Base-by-base conservation (phyloP, 116 monocot species). In the Cymodocea nodosa region DNA sequence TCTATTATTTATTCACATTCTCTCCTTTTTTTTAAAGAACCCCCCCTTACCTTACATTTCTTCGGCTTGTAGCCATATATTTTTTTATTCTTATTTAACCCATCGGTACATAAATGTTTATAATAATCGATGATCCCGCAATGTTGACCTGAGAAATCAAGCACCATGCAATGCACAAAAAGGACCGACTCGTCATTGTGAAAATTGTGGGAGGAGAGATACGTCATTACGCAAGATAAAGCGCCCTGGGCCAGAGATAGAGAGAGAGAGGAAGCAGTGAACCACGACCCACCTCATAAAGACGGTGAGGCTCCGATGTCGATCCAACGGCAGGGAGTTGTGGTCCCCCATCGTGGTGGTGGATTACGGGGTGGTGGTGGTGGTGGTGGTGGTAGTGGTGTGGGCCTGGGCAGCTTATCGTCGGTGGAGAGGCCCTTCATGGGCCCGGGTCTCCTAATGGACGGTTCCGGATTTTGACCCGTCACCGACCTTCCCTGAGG, bases 401-500 rank as follows among this genome's bases (percentile, higher is more conserved):
- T 65, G 64, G 25, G 64, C 64, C 13, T 65, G 20, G 22, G 37
- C 17, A 51, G 12, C 30, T 30, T 30, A 30, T 51, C 50, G 64
- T 65, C 64, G 64, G 64, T 65, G 50, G 24, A 30, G 64, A 51
- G 23, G 50, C 20, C 48, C 4, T 44, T 8, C 50, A 49, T 49
- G 64, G 64, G 20, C 64, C 64, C 64, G 15, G 15, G 14, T 23
- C 23, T 20, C 50, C 50, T 39, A 51, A 65, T 51, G 50, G 25
- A 65, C 64, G 64, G 64, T 65, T 50, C 15, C 22, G 50, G 64
- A 65, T 65, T 65, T 51, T 16, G 64, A 65, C 64, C 50, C 51
- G 14, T 49, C 64, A 65, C 64, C 51, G 64, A 65, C 64, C 51
- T 50, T 12, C 24, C 24, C 16, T 25, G 30, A 30, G 30, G 30